Conservation (phyloP, 352 stramenopile genomes). For the Phytophthora hybrid region DNA sequence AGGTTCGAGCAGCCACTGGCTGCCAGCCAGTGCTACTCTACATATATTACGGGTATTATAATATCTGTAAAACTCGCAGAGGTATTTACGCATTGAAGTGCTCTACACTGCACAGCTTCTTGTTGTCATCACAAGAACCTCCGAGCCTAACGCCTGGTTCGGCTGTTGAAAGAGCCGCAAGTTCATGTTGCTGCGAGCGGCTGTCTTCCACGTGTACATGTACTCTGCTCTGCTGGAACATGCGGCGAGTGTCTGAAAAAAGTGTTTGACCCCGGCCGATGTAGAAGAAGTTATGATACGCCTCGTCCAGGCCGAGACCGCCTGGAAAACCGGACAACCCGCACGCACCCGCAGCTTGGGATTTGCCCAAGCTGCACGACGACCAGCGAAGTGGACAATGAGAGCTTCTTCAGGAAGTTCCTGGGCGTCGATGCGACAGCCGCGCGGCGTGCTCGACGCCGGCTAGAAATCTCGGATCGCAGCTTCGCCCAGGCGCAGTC, state of each 20-base stretch:
- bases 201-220: background rate
- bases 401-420: background rate
- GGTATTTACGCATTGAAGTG: background rate
- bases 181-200: background rate
- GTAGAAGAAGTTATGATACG: background rate
- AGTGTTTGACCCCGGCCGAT: background rate
- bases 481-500: background rate
- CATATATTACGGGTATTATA: too few relatives aligned
- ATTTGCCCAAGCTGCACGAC: background rate
- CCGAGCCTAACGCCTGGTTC: too few relatives aligned
- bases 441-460: background rate
- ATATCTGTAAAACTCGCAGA: background rate
- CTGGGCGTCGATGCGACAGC: background rate
- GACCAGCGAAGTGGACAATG: background rate
- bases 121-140: too few relatives aligned
- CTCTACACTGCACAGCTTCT: too few relatives aligned
- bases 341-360: background rate
- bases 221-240: background rate
- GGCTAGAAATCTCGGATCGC: background rate
- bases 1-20: background rate
- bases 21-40: background rate
- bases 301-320: background rate
- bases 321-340: background rate
- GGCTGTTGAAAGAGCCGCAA: background rate
- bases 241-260: background rate